phyloP scores from a whole-genome alignment of 1,284 basidiomycete genomes.

The Cryptococcus sp. region DNA sequence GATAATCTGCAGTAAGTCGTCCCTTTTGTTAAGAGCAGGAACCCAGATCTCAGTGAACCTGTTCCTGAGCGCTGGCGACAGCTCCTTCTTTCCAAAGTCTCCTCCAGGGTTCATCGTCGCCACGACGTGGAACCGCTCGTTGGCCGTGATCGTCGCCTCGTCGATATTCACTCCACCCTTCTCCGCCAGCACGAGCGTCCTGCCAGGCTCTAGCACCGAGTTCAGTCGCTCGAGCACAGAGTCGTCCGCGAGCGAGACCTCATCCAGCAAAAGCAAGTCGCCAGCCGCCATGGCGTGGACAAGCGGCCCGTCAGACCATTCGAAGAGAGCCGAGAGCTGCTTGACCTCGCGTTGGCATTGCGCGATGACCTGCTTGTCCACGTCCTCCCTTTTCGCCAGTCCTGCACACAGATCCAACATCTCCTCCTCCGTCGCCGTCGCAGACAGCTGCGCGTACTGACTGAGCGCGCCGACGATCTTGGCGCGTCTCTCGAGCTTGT shows the following conservation, averaged over 20 bases:
- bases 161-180: conserved; percentile 74
- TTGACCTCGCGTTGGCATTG: conserved; percentile 46
- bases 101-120: conserved; percentile 99
- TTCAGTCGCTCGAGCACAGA: conserved; percentile 97
- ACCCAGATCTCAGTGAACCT: conserved; percentile 99
- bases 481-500: conserved; percentile 57
- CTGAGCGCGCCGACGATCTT: conserved; percentile 38
- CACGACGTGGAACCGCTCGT: conserved; percentile 75
- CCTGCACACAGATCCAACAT: conserved; percentile 17
- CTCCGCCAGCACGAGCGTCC: conserved; percentile 90
- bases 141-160: conserved; percentile 65
- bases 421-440: conserved; percentile 28
- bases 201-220: conserved; percentile 86
- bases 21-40: conserved; percentile 71
- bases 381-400: conserved; percentile 17
- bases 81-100: conserved; percentile 98
- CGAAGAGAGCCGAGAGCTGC: conserved; percentile 70
- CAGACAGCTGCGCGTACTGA: conserved; percentile 33
- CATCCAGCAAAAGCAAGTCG: conserved; percentile 87
- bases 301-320: conserved; percentile 95
- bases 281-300: conserved; percentile 87
- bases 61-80: conserved; percentile 94
- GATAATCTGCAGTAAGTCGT: conserved; percentile 78
- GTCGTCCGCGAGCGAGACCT: conserved; percentile 97
- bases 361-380: conserved; percentile 17